Base-by-base conservation (phyloP, 305 asterid species). In the Petunia hybrid region DNA sequence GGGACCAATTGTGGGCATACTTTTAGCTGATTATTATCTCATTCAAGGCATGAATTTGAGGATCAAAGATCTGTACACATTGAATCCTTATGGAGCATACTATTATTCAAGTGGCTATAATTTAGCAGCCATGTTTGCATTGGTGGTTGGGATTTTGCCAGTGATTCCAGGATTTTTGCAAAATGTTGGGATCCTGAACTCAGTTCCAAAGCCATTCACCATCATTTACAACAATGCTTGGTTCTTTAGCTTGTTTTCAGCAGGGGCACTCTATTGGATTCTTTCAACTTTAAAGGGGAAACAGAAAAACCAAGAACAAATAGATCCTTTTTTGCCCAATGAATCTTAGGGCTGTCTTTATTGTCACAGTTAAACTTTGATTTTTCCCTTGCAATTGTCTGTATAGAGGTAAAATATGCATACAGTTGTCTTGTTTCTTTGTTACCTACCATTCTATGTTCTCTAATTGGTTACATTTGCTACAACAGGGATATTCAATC, bases 91-190 rank as follows among this genome's bases (percentile, higher is more conserved):
- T 6, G 99, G 99, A 85, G 89, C 82, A 60, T 95, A 93, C 59
- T 93, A 91, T 80, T 93, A 95, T 80, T 65, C 66, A 3, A 88
- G 87, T 36, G 99, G 99, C 8, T 89, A 83, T 75, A 95, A 95
- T 83, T 82, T 91, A 84, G 88, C 85, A 0, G 95, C 99, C 1
- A 51, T 95, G 10, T 78, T 80, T 42, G 92, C 97, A 3, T 76
- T 95, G 88, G 6, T 92, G 2, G 1, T 90, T 1, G 99, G 97
- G 82, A 82, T 95, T 61, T 81, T 92, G 87, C 99, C 97, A 9
- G 99, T 95, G 75, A 74, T 95, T 76, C 99, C 99, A 2, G 99
- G 99, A 2, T 93, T 95, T 60, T 74, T 95, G 88, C 85, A 88
- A 1, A 95, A 92, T 75, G 84, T 95, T 78, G 97, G 95, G 67